Evolutionary conservation across 2,329 filamentous ascomycete genomes (phyloP).

Genomic region (Xylaria multiplex): DNA sequence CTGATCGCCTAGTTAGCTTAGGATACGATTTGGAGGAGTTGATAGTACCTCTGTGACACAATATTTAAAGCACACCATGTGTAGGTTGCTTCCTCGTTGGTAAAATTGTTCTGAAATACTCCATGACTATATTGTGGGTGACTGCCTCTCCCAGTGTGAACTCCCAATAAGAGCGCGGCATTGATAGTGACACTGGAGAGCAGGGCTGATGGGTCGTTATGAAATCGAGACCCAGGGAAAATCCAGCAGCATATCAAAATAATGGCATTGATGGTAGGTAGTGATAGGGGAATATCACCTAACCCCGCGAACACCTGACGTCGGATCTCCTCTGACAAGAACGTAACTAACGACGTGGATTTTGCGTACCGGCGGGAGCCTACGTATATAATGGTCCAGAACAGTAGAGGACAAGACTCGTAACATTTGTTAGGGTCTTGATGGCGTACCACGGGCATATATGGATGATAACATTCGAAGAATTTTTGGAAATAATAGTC

Average conservation of each 20-base stretch:
- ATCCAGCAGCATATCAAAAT: conserved; percentile 64
- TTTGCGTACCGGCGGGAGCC: conserved; percentile 61
- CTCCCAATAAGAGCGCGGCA: conserved; percentile 59
- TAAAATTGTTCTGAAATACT: conserved; percentile 55
- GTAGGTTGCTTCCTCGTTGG: conserved; percentile 62
- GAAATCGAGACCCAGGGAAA: conserved; percentile 61
- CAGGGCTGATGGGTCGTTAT: conserved; percentile 61
- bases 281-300: conserved; percentile 55
- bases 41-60: conserved; percentile 58
- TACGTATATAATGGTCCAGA: conserved; percentile 65
- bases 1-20: conserved; percentile 50
- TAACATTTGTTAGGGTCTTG: conserved; percentile 63
- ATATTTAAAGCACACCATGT: conserved; percentile 66
- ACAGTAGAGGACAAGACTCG: conserved; percentile 59
- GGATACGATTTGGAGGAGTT: background rate
- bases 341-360: conserved; percentile 54
- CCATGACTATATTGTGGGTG: conserved; percentile 61
- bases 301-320: conserved; percentile 58
- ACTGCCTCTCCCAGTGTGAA: conserved; percentile 63
- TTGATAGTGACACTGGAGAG: conserved; percentile 60
- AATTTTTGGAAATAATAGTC: conserved; percentile 67
- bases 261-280: conserved; percentile 63
- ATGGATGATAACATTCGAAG: conserved; percentile 63
- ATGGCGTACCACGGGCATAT: conserved; percentile 61
- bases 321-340: conserved; percentile 59